Evolutionary conservation across 1,284 basidiomycete species (phyloP).

Genomic region (Boletus hoseneyae): DNA sequence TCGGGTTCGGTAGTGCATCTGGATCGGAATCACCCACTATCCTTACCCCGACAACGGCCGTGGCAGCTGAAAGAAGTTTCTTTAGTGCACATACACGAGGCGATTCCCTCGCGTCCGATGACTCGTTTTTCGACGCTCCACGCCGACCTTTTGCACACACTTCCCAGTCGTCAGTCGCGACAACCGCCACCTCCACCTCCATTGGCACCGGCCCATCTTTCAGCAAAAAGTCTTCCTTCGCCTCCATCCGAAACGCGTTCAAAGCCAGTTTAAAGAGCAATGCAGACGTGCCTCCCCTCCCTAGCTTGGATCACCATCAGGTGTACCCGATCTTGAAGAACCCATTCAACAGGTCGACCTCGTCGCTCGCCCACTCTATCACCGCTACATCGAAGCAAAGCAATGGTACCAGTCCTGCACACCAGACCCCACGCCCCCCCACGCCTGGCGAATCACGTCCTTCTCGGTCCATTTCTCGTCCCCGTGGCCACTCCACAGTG

Average conservation of each 20-base stretch:
- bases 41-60: constrained; percentile 42
- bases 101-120: constrained; percentile 68
- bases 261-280: constrained; percentile 60
- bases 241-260: constrained; percentile 86
- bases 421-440: constrained; percentile 48
- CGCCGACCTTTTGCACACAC: constrained; percentile 61
- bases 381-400: constrained; percentile 37
- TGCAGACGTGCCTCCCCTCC: constrained; percentile 60
- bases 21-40: constrained; percentile 66
- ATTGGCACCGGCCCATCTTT: constrained; percentile 41
- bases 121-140: constrained; percentile 62
- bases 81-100: constrained; percentile 61
- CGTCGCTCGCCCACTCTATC: constrained; percentile 53
- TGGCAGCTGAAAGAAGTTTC: constrained; percentile 53
- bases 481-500: constrained; percentile 53
- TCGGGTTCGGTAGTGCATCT: constrained; percentile 40
- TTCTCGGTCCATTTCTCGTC: constrained; percentile 40
- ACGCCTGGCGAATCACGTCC: constrained; percentile 55
- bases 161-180: constrained; percentile 64
- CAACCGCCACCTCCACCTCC: constrained; percentile 34
- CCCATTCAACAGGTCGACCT: constrained; percentile 76
- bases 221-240: constrained; percentile 81
- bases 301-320: constrained; percentile 57
- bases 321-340: constrained; percentile 69
- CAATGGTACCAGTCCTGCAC: constrained; percentile 38